Base-by-base conservation (phyloP, 108 stramenopile species). In the Conticribra guillardii region DNA sequence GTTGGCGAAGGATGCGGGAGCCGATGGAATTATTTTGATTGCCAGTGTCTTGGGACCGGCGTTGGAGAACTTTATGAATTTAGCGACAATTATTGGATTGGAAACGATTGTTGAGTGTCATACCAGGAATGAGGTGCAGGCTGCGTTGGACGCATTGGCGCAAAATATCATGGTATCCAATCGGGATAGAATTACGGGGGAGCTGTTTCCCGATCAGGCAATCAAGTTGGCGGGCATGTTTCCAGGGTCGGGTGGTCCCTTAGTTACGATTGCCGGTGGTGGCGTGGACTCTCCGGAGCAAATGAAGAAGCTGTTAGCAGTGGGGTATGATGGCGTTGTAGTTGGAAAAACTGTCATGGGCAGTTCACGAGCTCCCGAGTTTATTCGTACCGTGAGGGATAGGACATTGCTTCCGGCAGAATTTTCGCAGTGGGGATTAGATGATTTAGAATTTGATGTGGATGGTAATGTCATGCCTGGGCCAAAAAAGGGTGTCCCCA, bases 41-140 rank as follows among this genome's bases (percentile, higher is more conserved):
- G 89, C 94, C 2, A 78, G 79, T 37, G 94, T 95, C 0, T 63
- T 95, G 64, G 94, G 94, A 2, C 91, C 91, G 3, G 81, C 90
- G 2, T 54, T 95, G 49, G 88, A 86, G 18, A 87, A 91, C 65
- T 95, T 95, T 83, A 63, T 95, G 53, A 84, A 92, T 72, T 70
- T 92, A 22, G 91, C 91, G 51, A 95, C 94, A 16, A 79, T 82
- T 4, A 95, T 95, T 73, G 91, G 94, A 24, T 72, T 95, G 45
- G 91, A 95, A 58, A 88, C 90, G 17, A 92, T 95, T 74, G 94
- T 95, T 24, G 94, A 95, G 77, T 92, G 91, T 67, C 94, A 95
- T 67, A 95, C 94, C 2, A 76, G 73, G 16, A 90, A 89, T 66
- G 94, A 92, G 79, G 94, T 95, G 4, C 79, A 92, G 61, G 83